A percentile compares a stretch with the other conserved stretches of the same genome.
Conservation (phyloP, 2,329 filamentous ascomycete genomes). For the Colletotrichum viniferum region DNA sequence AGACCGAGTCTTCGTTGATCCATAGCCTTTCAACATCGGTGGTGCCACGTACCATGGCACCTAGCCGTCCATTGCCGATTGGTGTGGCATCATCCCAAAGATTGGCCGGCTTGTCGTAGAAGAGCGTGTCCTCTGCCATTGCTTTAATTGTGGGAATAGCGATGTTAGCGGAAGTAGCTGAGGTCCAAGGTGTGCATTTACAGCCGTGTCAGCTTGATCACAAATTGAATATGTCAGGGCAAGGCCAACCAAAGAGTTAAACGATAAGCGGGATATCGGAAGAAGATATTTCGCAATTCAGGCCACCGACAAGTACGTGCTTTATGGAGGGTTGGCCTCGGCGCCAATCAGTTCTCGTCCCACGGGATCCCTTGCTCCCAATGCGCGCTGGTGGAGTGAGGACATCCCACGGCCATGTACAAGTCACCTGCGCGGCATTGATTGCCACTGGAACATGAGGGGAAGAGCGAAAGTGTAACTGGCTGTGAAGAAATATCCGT, state of each 20-base stretch:
- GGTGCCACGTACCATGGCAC: slow-evolving; percentile 41
- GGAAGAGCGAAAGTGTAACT: not conserved
- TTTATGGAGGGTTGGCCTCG: not conserved
- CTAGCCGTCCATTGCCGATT: slow-evolving; percentile 46
- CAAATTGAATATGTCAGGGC: not conserved
- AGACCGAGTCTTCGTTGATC: slow-evolving; percentile 50
- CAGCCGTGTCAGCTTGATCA: too few species aligned
- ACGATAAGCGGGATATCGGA: not conserved
- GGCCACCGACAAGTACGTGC: not conserved
- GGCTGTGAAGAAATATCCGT: not conserved
- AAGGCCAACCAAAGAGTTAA: not conserved
- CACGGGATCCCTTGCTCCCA: not conserved
- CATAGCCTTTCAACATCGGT: slow-evolving; percentile 37
- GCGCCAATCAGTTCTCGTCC: not conserved
- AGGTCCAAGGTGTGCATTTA: not conserved
- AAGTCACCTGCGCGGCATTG: not conserved
- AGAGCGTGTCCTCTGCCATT: not conserved
- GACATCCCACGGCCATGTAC: not conserved
- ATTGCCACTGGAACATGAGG: not conserved
- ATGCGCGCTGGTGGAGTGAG: not conserved
- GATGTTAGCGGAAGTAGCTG: not conserved
- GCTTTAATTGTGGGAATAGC: not conserved
- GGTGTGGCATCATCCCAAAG: slow-evolving; percentile 29
- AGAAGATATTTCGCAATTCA: not conserved
- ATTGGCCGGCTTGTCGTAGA: not conserved